A percentile compares a stretch with the other conserved stretches of the same genome.
phyloP scores from a whole-genome alignment of 805 yeast genomes.

The Cyberlindnera mississippiensis region DNA sequence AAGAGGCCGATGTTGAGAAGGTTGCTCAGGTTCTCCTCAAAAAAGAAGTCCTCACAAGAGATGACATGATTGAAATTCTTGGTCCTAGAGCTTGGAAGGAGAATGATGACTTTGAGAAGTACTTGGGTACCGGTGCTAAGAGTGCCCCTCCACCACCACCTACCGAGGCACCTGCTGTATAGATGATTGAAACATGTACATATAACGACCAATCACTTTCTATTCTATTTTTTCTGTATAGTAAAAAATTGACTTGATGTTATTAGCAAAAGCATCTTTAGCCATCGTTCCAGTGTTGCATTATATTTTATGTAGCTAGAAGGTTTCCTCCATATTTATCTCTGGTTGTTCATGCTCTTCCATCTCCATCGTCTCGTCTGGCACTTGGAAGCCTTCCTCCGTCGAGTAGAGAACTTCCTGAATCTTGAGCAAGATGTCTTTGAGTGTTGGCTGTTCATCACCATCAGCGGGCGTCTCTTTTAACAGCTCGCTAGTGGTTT shows the following conservation, averaged over 20 bases:
- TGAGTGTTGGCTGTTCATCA: slow-evolving; percentile 29
- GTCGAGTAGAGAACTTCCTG: slow-evolving; percentile 77
- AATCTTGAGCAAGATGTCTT: slow-evolving; percentile 51
- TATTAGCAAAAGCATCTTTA: background rate
- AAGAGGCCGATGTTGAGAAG: slow-evolving; percentile 54
- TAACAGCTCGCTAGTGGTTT: slow-evolving; percentile 53
- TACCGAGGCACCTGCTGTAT: slow-evolving; percentile 5
- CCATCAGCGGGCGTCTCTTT: slow-evolving; percentile 28
- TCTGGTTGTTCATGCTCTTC: slow-evolving; percentile 23
- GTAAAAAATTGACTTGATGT: background rate
- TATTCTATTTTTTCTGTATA: background rate
- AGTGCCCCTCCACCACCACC: slow-evolving; percentile 22
- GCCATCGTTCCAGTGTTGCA: background rate
- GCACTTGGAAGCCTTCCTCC: slow-evolving; percentile 77
- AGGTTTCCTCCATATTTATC: slow-evolving; percentile 33
- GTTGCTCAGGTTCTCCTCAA: slow-evolving; percentile 70
- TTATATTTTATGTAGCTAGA: slow-evolving; percentile 13
- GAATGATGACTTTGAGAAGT: slow-evolving; percentile 88
- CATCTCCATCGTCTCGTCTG: slow-evolving; percentile 34
- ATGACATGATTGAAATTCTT: slow-evolving; percentile 70
- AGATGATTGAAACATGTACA: background rate
- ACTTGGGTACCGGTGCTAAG: slow-evolving; percentile 41
- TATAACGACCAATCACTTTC: too few species aligned
- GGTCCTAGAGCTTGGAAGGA: slow-evolving; percentile 80
- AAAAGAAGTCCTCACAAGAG: slow-evolving; percentile 78